These are phyloP conservation scores for Colletotrichum higginsianum DNA, from an alignment of 2,329 filamentous ascomycete species.

Conservation along the genomic window DNA sequence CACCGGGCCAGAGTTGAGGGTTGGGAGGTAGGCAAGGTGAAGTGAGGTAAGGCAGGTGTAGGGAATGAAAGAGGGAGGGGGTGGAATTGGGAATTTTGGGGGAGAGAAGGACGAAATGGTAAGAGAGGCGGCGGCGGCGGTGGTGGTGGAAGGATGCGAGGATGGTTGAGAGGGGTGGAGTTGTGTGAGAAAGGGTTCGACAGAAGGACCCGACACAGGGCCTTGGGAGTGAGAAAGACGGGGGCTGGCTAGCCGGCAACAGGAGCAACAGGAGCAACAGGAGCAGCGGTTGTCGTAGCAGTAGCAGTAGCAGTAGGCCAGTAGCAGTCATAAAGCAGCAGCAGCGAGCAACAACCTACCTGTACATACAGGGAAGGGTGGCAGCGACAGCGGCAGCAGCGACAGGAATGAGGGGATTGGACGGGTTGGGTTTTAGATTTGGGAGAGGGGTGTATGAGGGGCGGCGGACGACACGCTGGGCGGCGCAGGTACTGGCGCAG, in stretches of 20 bases:
- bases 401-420: conserved; percentile 20
- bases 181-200: conserved; percentile 34
- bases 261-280: conserved; percentile 14
- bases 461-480: not conserved
- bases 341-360: too few species aligned
- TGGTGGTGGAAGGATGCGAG: conserved; percentile 23
- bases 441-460: not conserved
- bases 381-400: not conserved
- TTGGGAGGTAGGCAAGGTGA: not conserved
- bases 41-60: conserved; percentile 24
- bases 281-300: not conserved
- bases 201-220: conserved; percentile 13
- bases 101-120: conserved; percentile 11
- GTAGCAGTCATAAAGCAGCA: too few species aligned
- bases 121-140: conserved; percentile 3
- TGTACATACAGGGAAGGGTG: too few species aligned
- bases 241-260: conserved; percentile 7
- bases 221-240: not conserved
- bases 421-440: conserved; percentile 18
- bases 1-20: conserved; percentile 26
- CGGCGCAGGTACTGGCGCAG: conserved; percentile 3
- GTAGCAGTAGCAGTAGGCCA: not conserved
- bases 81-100: conserved; percentile 16
- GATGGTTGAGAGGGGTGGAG: conserved; percentile 27
- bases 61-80: conserved; percentile 28